phyloP scores from a whole-genome alignment of 306 rosid species.

The Vigna mungo region DNA sequence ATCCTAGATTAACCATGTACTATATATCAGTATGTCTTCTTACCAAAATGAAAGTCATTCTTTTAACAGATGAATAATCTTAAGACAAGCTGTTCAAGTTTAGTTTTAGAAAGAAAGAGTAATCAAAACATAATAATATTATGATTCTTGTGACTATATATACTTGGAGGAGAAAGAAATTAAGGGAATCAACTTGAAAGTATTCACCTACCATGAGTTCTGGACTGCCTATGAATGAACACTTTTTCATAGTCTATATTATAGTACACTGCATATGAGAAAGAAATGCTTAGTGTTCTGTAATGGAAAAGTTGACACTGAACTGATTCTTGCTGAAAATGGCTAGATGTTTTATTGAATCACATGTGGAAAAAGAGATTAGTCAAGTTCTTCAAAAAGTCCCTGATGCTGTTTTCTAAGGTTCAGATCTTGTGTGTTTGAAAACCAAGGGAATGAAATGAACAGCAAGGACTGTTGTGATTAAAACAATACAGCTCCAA shows the following conservation, averaged over 20 bases:
- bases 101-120: constrained; percentile 3
- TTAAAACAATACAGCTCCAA: neutral
- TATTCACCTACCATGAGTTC: constrained; percentile 5
- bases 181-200: constrained; percentile 5
- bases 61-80: no score
- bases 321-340: constrained; percentile 8
- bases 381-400: neutral
- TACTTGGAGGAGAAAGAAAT: neutral
- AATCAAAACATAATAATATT: neutral
- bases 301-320: neutral
- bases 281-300: neutral
- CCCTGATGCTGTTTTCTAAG: neutral
- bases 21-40: constrained; percentile 2
- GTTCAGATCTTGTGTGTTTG: neutral
- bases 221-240: constrained; percentile 21
- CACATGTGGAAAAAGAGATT: neutral
- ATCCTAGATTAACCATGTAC: neutral
- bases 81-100: neutral
- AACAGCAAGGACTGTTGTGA: neutral
- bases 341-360: neutral
- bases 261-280: neutral
- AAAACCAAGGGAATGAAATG: neutral
- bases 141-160: neutral
- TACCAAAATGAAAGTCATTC: neutral
- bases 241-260: neutral